Percentiles rank a stretch among this genome's conserved stretches.
These are phyloP conservation scores for Boletus mariae DNA, from an alignment of 1,284 basidiomycete genomes.

Conservation along the genomic window DNA sequence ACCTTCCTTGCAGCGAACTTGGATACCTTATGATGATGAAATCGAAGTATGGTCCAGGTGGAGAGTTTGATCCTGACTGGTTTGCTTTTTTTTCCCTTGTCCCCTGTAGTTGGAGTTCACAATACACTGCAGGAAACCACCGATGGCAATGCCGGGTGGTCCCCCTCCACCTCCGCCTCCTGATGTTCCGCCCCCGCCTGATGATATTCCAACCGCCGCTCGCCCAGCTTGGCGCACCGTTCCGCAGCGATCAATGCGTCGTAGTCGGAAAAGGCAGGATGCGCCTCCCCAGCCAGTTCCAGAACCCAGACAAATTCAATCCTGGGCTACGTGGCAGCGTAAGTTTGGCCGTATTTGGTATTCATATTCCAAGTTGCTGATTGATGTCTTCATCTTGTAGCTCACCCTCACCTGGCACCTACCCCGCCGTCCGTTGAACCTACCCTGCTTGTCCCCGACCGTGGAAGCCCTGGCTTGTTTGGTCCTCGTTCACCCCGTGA, in stretches of 20 bases:
- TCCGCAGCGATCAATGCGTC: constrained; percentile 38
- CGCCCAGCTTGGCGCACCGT: constrained; percentile 60
- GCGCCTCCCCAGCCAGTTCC: constrained; percentile 33
- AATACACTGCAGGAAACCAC: constrained; percentile 43
- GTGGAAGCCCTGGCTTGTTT: constrained; percentile 57
- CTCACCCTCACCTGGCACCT: constrained; percentile 45
- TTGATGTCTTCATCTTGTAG: constrained; percentile 30
- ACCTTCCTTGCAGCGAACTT: constrained; percentile 51
- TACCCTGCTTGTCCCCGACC: constrained; percentile 52
- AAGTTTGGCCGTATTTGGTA: constrained; percentile 32
- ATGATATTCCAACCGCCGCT: constrained; percentile 35
- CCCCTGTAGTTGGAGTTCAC: constrained; percentile 1
- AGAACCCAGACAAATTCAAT: constrained; percentile 39
- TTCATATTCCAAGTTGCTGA: constrained; percentile 1
- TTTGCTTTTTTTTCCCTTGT: constrained; percentile 24
- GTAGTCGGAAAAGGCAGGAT: constrained; percentile 38
- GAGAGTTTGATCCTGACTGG: constrained; percentile 75
- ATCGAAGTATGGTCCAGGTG: constrained; percentile 70
- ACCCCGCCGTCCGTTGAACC: constrained; percentile 50
- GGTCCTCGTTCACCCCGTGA: constrained; percentile 55
- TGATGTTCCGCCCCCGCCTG: constrained; percentile 38
- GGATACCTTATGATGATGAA: constrained; percentile 62
- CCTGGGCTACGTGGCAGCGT: constrained; percentile 73
- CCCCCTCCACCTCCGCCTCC: constrained; percentile 42
- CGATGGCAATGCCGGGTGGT: constrained; percentile 32